These are phyloP conservation scores for Neophaeococcomyces aloes DNA, from an alignment of 2,329 filamentous ascomycete genomes.

Conservation along the genomic window DNA sequence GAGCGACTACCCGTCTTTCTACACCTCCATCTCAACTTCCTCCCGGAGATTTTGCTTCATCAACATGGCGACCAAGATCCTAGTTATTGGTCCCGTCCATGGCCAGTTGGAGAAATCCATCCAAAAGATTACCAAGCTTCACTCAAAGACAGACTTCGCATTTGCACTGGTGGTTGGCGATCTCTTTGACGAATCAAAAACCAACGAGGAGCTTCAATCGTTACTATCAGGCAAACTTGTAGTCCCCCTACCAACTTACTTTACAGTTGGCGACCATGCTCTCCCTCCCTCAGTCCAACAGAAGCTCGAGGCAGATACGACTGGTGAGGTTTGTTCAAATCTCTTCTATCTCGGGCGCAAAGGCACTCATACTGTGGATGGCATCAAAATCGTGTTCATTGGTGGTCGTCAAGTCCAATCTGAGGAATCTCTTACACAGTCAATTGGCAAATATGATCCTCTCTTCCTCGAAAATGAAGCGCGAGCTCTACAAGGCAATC, in stretches of 20 bases:
- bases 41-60: neutral
- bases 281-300: constrained; percentile 61
- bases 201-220: constrained; percentile 43
- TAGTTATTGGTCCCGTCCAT: constrained; percentile 73
- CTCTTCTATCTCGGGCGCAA: constrained; percentile 82
- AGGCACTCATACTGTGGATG: constrained; percentile 75
- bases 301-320: constrained; percentile 52
- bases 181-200: constrained; percentile 54
- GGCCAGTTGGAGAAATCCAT: constrained; percentile 68
- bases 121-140: constrained; percentile 66
- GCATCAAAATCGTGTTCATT: constrained; percentile 74
- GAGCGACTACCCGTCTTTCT: neutral
- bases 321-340: constrained; percentile 74
- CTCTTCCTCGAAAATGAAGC: constrained; percentile 69
- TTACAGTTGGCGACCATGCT: constrained; percentile 64
- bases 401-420: constrained; percentile 58
- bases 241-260: constrained; percentile 79
- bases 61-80: constrained; percentile 9
- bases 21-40: neutral
- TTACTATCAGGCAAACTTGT: constrained; percentile 63
- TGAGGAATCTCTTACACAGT: constrained; percentile 49
- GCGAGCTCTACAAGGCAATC: constrained; percentile 62
- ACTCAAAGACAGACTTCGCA: constrained; percentile 78
- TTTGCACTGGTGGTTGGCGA: constrained; percentile 78
- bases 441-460: constrained; percentile 63